Conservation (phyloP, 2,329 filamentous ascomycete genomes). For the Aspergillus amoenus region DNA sequence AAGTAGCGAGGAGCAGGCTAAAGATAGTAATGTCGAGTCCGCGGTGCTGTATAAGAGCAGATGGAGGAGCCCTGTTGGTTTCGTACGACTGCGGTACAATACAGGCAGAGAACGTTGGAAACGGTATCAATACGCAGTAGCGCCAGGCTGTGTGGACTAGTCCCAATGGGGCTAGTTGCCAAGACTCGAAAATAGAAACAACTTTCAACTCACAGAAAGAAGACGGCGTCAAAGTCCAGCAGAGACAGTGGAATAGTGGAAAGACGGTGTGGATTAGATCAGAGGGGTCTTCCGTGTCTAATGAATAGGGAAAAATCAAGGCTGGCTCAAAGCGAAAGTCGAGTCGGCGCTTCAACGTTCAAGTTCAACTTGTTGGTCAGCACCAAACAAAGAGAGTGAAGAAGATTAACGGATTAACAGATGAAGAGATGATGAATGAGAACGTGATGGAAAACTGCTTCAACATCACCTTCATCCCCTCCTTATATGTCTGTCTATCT, state of each 20-base stretch:
- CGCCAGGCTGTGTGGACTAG: not conserved
- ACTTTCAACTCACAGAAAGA: not conserved
- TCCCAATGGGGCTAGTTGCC: not conserved
- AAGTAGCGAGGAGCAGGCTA: not conserved
- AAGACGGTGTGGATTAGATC: not conserved
- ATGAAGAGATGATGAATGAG: no score
- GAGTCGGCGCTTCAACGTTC: no score
- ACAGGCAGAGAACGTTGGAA: not conserved
- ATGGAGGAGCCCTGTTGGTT: not conserved
- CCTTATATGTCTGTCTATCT: not conserved
- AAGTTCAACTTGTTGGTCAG: no score
- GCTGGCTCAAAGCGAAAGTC: no score
- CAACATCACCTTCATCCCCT: no score
- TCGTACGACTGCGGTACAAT: conserved; percentile 3
- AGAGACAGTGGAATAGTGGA: not conserved
- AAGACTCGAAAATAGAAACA: conserved; percentile 10
- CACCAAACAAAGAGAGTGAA: no score
- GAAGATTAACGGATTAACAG: no score
- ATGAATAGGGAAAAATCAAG: not conserved
- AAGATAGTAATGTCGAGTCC: conserved; percentile 6
- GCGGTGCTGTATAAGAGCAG: conserved; percentile 5
- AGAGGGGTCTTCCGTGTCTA: no score
- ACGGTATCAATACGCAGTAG: conserved; percentile 8
- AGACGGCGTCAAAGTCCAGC: not conserved
- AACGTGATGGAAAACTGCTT: no score